Base-by-base conservation (phyloP, 1,284 basidiomycete species). In the Pterulicium gracile region DNA sequence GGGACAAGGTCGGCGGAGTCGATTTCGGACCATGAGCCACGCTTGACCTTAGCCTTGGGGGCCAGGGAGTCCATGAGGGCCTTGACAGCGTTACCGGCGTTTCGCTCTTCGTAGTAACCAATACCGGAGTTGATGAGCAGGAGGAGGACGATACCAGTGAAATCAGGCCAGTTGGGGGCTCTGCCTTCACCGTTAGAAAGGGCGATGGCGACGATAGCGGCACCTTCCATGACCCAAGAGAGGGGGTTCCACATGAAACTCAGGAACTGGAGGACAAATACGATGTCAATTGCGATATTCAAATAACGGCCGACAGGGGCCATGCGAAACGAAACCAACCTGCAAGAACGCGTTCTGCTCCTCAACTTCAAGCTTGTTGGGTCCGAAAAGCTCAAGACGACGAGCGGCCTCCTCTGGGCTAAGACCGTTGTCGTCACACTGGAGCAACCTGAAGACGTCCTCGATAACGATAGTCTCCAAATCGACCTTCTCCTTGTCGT, bases 141-240 rank as follows among this genome's bases (percentile, higher is more conserved):
- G 17, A 98, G 78, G 48, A 92, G 71, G 58, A 96, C 72, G 70
- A 98, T 98, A 81, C 93, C 94, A 67, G 91, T 78, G 69, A 98
- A 98, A 74, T 98, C 93, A 62, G 86, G 75, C 95, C 95, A 97
- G 63, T 98, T 92, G 39, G 94, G 94, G 43, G 94, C 79, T 54
- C 73, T 72, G 53, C 75, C 72, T 56, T 81, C 82, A 69, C 95
- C 93, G 68, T 98, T 98, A 53, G 94, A 96, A 35, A 98, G 81
- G 42, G 80, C 94, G 63, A 97, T 97, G 50, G 94, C 93, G 63
- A 98, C 94, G 44, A 97, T 73, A 44, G 94, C 93, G 47, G 94
- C 94, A 56, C 88, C 92, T 68, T 98, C 94, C 94, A 98, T 98
- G 69, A 98, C 95, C 93, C 94, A 98, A 35, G 93, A 96, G 19